A percentile compares a stretch with the other conserved stretches of the same genome.
Conservation (phyloP, 164 flowering plant genomes). For the Nymphaea colorata region DNA sequence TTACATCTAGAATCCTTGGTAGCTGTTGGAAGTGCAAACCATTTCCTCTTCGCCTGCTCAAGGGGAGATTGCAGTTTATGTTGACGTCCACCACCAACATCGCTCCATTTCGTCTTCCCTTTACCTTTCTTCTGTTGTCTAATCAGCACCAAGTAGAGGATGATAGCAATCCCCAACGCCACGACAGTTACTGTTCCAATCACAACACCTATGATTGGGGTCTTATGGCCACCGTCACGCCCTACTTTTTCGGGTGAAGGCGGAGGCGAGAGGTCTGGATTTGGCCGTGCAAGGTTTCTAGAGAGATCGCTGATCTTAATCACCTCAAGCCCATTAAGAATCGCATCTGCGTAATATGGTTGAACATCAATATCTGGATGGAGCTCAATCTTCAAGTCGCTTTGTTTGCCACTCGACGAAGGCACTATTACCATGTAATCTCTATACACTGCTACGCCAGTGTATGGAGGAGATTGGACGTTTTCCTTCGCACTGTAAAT, state of each 20-base stretch:
- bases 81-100: too few relatives aligned
- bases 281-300: conserved; percentile 13
- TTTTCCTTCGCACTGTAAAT: conserved; percentile 8
- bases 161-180: too few relatives aligned
- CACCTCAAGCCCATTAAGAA: conserved; percentile 44
- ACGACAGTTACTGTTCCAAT: too few relatives aligned
- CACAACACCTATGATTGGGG: too few relatives aligned
- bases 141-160: too few relatives aligned
- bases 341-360: conserved; percentile 11
- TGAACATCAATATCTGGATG: conserved; percentile 6
- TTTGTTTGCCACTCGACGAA: not conserved
- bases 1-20: too few relatives aligned
- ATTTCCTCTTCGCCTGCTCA: conserved; percentile 11
- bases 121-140: too few relatives aligned
- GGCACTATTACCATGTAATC: conserved; percentile 11
- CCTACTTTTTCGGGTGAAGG: too few relatives aligned
- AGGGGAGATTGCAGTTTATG: too few relatives aligned
- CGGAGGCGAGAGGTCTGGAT: not conserved
- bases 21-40: conserved; percentile 2
- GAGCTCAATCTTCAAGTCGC: conserved; percentile 25
- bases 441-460: conserved; percentile 14
- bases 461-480: not conserved
- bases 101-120: too few relatives aligned
- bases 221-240: too few relatives aligned
- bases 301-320: conserved; percentile 22